phyloP scores from a whole-genome alignment of 108 stramenopile genomes.

The Cyclostephanos tholiformis region DNA sequence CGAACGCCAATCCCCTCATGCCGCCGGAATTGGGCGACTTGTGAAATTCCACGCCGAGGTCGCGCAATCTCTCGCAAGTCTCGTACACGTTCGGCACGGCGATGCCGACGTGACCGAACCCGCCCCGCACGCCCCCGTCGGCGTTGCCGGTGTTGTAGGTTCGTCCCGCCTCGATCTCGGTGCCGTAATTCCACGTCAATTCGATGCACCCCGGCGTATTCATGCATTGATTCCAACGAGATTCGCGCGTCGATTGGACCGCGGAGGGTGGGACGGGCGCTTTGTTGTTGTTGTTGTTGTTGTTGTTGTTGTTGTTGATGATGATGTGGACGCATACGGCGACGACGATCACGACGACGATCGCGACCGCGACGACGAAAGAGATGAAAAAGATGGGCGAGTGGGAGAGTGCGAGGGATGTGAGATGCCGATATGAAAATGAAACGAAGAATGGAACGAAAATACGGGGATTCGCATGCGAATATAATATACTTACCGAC shows the following conservation, averaged over 20 bases:
- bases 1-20: constrained; percentile 60
- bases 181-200: constrained; percentile 59
- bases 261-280: constrained; percentile 44
- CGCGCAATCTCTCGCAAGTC: constrained; percentile 47
- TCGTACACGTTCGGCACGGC: constrained; percentile 54
- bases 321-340: too few relatives aligned
- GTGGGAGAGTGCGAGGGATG: too few relatives aligned
- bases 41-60: constrained; percentile 42
- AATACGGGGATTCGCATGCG: neutral
- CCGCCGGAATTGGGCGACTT: constrained; percentile 55
- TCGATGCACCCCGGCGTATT: constrained; percentile 56
- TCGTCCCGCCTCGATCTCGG: constrained; percentile 37
- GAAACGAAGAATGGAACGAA: too few relatives aligned
- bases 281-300: neutral
- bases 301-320: too few relatives aligned
- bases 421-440: too few relatives aligned
- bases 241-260: constrained; percentile 20
- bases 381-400: too few relatives aligned
- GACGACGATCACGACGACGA: too few relatives aligned
- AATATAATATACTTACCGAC: constrained; percentile 20
- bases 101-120: constrained; percentile 57
- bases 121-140: constrained; percentile 50
- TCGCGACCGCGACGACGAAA: too few relatives aligned
- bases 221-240: constrained; percentile 54
- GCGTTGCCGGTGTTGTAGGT: constrained; percentile 61